Base-by-base conservation (phyloP, 2,329 filamentous ascomycete genomes). In the Venturia aucupariae region DNA sequence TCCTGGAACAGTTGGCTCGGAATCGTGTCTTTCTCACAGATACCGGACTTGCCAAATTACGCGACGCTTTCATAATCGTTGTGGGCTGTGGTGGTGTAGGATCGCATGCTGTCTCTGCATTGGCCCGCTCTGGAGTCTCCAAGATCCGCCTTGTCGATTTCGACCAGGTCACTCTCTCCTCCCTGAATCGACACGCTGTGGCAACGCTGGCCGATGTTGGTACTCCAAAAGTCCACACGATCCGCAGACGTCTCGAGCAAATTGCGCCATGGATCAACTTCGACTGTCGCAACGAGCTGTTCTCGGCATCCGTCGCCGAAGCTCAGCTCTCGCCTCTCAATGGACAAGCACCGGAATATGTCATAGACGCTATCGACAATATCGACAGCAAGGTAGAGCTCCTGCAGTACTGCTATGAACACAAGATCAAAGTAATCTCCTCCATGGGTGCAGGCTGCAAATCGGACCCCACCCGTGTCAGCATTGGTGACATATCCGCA, bases 351-450 rank as follows among this genome's bases (percentile, higher is more conserved):
- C 92, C 92, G 1, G 88, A 93, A 70, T 99, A 88, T 71, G 86
- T 99, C n/a, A 85, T 99, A 42, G 94, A 99, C 76, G 95, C 93
- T 27, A 99, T 99, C 69, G 94, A 99, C 76, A 97, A 99, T 73
- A 97, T 99, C 67, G 90, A 96, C 62, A 96, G 91, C 63, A 99
- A 99, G 78, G 93, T 99, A 3, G 89, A 88, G 22, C 79, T 99
- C 64, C 81, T 99, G 48, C 87, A 91, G 71, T 96, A 95, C 77
- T 99, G 94, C 77, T 82, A 92, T 73, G 84, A 86, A 66, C 83
- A 91, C 72, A 80, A 82, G 1, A 79, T 97, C 32, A 88, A 86
- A 0, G 91, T 99, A 35, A 92, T 99, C 67, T 94, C 91, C 19
- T 90, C 91, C 39, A 97, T 97, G 92, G 94, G 94, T 0, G 94